phyloP scores from a whole-genome alignment of 2,329 filamentous ascomycete genomes.

The Nemania abortiva region DNA sequence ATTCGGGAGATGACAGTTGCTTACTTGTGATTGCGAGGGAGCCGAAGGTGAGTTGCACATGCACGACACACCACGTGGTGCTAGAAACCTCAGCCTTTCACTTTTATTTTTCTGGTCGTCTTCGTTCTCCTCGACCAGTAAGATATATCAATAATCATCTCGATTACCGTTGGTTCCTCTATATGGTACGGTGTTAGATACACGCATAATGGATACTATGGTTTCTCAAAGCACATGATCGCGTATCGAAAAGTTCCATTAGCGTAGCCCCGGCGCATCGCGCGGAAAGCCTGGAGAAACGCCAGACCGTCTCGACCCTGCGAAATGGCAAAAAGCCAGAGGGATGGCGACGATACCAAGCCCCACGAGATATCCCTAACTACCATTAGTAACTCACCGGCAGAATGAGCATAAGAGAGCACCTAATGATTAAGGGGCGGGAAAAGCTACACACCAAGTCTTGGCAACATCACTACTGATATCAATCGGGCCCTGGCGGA shows the following conservation, averaged over 20 bases:
- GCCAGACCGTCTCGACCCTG: conserved; percentile 71
- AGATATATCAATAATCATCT: too few relatives aligned
- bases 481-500: conserved; percentile 63
- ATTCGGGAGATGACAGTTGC: too few relatives aligned
- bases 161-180: too few relatives aligned
- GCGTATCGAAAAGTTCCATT: conserved; percentile 68
- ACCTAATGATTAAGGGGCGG: neutral
- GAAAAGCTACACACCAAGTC: conserved; percentile 64
- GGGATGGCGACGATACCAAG: conserved; percentile 68
- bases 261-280: conserved; percentile 70
- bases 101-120: too few relatives aligned
- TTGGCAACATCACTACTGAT: conserved; percentile 69
- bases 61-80: too few relatives aligned
- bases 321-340: conserved; percentile 71
- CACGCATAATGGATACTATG: too few relatives aligned
- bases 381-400: conserved; percentile 14
- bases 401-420: neutral
- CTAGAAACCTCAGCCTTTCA: too few relatives aligned
- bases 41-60: too few relatives aligned
- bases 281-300: conserved; percentile 71
- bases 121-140: too few relatives aligned
- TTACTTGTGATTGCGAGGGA: too few relatives aligned
- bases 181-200: too few relatives aligned
- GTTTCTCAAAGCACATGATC: too few relatives aligned
- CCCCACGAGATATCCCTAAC: conserved; percentile 72